These are phyloP conservation scores for Fomitopsis schrenkii DNA, from an alignment of 1,284 basidiomycete genomes.

Conservation along the genomic window DNA sequence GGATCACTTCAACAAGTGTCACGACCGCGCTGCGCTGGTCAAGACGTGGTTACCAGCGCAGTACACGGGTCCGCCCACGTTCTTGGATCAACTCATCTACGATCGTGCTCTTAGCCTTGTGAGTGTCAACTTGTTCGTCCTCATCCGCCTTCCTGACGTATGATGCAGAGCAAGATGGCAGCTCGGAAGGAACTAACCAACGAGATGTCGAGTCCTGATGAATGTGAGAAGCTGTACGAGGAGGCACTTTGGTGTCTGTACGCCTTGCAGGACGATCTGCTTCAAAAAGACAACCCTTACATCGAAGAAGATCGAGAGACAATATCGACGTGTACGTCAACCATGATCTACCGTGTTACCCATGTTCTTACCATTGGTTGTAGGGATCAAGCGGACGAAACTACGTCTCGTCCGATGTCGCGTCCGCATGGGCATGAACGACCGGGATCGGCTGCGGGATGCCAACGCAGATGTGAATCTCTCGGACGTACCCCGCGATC, in stretches of 20 bases:
- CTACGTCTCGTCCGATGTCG: slow-evolving; percentile 69
- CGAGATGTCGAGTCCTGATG: slow-evolving; percentile 69
- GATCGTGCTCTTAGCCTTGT: slow-evolving; percentile 73
- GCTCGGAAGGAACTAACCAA: slow-evolving; percentile 89
- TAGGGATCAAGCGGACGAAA: slow-evolving; percentile 83
- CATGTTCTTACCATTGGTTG: not conserved
- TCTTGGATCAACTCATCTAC: slow-evolving; percentile 79
- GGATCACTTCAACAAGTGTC: slow-evolving; percentile 73
- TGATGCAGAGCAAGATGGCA: slow-evolving; percentile 78
- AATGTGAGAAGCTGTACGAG: slow-evolving; percentile 93
- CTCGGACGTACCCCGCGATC: slow-evolving; percentile 63
- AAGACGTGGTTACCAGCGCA: slow-evolving; percentile 79
- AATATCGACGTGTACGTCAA: slow-evolving; percentile 72
- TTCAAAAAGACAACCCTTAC: slow-evolving; percentile 81
- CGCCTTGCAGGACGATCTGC: slow-evolving; percentile 85
- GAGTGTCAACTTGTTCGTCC: slow-evolving; percentile 17
- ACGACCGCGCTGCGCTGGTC: slow-evolving; percentile 68
- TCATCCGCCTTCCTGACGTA: not conserved
- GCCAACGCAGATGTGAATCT: slow-evolving; percentile 72
- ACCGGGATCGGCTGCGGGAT: slow-evolving; percentile 63
- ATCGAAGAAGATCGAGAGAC: slow-evolving; percentile 81
- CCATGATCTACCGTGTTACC: not conserved
- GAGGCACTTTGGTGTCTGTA: slow-evolving; percentile 92
- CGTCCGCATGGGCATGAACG: slow-evolving; percentile 67
- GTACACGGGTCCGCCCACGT: slow-evolving; percentile 68